Conservation (phyloP, 2,329 filamentous ascomycete species). For the Pestalotiopsis sp. region DNA sequence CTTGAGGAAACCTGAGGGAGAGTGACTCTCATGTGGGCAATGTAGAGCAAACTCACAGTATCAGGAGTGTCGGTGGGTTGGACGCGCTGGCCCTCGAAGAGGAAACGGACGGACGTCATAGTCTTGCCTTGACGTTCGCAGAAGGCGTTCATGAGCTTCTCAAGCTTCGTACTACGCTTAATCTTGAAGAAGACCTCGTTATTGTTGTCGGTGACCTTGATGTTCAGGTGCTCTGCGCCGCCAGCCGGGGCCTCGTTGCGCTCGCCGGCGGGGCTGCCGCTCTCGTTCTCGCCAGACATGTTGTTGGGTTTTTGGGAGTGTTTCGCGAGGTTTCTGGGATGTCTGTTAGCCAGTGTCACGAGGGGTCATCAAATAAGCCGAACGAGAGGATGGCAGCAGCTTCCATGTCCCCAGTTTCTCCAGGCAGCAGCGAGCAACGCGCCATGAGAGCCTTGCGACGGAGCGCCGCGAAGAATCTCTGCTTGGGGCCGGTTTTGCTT, state of each 20-base stretch:
- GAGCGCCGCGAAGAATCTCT: neutral
- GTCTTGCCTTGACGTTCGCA: slow-evolving; percentile 95
- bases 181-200: slow-evolving; percentile 99
- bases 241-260: slow-evolving; percentile 45
- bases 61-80: slow-evolving; percentile 89
- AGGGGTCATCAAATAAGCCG: neutral
- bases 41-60: slow-evolving; percentile 64
- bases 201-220: slow-evolving; percentile 99
- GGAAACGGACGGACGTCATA: slow-evolving; percentile 81
- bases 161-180: slow-evolving; percentile 92
- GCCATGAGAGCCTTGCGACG: neutral
- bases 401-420: neutral
- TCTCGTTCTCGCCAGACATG: slow-evolving; percentile 58
- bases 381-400: neutral
- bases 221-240: slow-evolving; percentile 86
- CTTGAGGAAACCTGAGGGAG: neutral
- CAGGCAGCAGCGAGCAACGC: neutral
- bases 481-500: neutral
- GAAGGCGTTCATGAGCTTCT: slow-evolving; percentile 98
- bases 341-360: neutral
- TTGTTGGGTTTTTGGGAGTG: neutral
- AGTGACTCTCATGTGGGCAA: neutral
- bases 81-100: slow-evolving; percentile 95
- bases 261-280: slow-evolving; percentile 47
- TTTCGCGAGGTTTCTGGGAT: slow-evolving; percentile 16